These are phyloP conservation scores for Zopfia rhizophila DNA, from an alignment of 2,329 filamentous ascomycete genomes.

Conservation along the genomic window DNA sequence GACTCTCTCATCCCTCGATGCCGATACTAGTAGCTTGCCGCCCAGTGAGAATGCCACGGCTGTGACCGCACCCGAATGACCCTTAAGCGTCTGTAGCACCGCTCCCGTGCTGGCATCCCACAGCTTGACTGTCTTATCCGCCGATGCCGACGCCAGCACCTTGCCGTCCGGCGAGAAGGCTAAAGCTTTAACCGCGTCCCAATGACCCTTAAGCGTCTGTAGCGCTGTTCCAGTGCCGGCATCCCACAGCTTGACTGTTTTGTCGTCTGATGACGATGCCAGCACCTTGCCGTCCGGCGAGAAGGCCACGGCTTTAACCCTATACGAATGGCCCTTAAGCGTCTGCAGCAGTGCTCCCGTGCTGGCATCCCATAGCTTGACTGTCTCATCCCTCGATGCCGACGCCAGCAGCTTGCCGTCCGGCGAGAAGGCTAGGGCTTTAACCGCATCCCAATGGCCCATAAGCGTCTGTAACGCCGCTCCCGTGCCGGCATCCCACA, in stretches of 20 bases:
- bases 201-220: too few relatives aligned
- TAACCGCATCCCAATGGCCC: constrained; percentile 16
- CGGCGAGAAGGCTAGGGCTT: constrained; percentile 20
- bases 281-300: constrained; percentile 24
- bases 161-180: too few relatives aligned
- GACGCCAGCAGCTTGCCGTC: constrained; percentile 25
- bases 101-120: too few relatives aligned
- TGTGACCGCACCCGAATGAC: too few relatives aligned
- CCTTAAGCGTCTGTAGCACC: too few relatives aligned
- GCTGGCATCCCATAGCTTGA: too few relatives aligned
- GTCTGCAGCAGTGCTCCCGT: too few relatives aligned
- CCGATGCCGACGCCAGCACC: too few relatives aligned
- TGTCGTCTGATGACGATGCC: constrained; percentile 21
- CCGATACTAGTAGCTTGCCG: constrained; percentile 13
- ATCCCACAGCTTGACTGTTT: constrained; percentile 22
- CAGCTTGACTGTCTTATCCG: too few relatives aligned
- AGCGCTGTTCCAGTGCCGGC: constrained; percentile 9
- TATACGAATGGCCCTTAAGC: too few relatives aligned
- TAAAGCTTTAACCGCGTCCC: too few relatives aligned
- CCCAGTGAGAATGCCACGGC: constrained; percentile 16
- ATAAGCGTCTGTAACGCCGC: constrained; percentile 75
- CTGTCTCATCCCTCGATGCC: constrained; percentile 19
- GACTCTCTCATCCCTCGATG: constrained; percentile 4
- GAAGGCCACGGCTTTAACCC: constrained; percentile 18
- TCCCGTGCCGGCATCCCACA: constrained; percentile 63